Evolutionary conservation across 1,139 yeast species (phyloP).

Genomic region (Saccharomyces pastorianus): DNA sequence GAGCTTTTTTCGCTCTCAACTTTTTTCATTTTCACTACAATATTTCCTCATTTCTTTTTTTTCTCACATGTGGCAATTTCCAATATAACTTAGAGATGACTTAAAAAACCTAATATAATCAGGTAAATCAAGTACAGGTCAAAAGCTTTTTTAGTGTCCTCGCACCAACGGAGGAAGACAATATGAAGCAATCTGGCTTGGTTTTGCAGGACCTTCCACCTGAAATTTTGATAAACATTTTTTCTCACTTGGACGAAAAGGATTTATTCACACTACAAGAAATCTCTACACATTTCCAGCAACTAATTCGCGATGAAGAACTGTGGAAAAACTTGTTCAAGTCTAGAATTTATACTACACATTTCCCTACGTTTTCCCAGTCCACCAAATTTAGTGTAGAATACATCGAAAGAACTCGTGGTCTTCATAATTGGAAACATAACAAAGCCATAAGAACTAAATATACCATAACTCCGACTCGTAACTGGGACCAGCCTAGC

Average conservation of each 20-base stretch:
- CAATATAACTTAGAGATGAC: background rate
- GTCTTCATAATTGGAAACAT: conserved; percentile 46
- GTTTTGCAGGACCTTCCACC: conserved; percentile 40
- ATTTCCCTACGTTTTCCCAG: conserved; percentile 51
- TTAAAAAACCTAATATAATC: background rate
- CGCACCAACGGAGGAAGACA: background rate
- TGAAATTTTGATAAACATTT: conserved; percentile 49
- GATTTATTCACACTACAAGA: conserved; percentile 43
- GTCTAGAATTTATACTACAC: conserved; percentile 37
- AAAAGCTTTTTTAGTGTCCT: background rate
- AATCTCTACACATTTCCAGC: conserved; percentile 49
- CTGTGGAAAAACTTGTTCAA: conserved; percentile 56
- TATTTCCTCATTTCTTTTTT: background rate
- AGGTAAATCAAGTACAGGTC: background rate
- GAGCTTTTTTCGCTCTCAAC: background rate
- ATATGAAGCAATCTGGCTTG: background rate
- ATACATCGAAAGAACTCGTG: conserved; percentile 41
- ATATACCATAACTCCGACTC: conserved; percentile 25
- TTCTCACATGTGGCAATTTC: background rate
- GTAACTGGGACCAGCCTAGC: conserved; percentile 24
- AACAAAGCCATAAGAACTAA: conserved; percentile 35
- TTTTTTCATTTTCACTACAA: background rate
- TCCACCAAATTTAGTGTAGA: conserved; percentile 51
- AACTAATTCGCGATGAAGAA: conserved; percentile 46
- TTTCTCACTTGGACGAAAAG: conserved; percentile 49